Conservation (phyloP, 805 yeast genomes). For the Myxozyma udenii region DNA sequence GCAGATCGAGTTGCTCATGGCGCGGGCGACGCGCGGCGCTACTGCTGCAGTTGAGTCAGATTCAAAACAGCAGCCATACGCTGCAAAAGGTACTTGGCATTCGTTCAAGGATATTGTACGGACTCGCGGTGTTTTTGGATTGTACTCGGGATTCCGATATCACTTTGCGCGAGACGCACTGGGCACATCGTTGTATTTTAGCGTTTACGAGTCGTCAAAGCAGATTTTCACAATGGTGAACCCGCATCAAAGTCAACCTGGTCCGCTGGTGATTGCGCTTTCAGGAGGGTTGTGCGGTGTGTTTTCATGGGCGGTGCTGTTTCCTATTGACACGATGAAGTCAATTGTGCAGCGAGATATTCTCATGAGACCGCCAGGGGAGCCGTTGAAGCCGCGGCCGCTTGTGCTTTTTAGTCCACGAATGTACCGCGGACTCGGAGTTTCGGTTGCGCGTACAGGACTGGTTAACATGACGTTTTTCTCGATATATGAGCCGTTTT, state of each 20-base stretch:
- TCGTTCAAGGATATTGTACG: conserved; percentile 54
- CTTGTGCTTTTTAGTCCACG: conserved; percentile 46
- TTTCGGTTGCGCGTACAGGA: conserved; percentile 68
- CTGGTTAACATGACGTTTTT: conserved; percentile 74
- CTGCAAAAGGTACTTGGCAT: conserved; percentile 41
- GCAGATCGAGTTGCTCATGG: conserved; percentile 54
- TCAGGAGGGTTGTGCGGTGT: conserved; percentile 83
- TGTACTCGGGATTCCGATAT: conserved; percentile 70
- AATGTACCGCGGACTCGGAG: conserved; percentile 75
- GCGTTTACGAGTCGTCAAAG: conserved; percentile 72
- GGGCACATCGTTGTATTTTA: conserved; percentile 70
- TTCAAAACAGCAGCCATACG: conserved; percentile 30
- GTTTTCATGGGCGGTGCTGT: conserved; percentile 68
- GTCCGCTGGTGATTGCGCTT: conserved; percentile 50
- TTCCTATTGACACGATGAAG: conserved; percentile 79
- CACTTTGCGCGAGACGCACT: conserved; percentile 67
- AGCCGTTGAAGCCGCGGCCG: conserved; percentile 43
- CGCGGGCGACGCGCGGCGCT: conserved; percentile 38
- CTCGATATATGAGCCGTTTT: conserved; percentile 54
- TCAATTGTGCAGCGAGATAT: conserved; percentile 71
- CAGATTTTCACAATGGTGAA: conserved; percentile 29
- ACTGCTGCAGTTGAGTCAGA: conserved; percentile 38
- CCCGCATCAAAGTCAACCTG: conserved; percentile 34
- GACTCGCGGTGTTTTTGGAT: conserved; percentile 58
- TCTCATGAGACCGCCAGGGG: conserved; percentile 54